phyloP scores from a whole-genome alignment of 176 grass and related monocot species.

The Secale cereale region DNA sequence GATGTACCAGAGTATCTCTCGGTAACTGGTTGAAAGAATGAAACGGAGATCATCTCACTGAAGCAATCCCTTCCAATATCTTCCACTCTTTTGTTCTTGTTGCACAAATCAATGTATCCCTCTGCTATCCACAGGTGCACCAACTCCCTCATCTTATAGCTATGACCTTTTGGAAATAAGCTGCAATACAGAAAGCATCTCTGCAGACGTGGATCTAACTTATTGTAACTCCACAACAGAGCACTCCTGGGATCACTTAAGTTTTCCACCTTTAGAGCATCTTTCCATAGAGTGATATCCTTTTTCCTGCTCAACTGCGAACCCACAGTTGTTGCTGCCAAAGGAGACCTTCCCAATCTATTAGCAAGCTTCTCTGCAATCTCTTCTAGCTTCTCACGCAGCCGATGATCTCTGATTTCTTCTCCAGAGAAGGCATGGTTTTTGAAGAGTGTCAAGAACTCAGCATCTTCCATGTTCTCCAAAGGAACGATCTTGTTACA shows the following conservation, averaged over 20 bases:
- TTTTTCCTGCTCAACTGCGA: neutral
- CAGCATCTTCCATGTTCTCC: neutral
- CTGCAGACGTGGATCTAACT: neutral
- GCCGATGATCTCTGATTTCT: neutral
- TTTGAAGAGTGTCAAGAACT: conserved; percentile 7
- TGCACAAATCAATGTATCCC: neutral
- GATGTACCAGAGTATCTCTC: too few species aligned
- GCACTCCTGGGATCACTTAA: neutral
- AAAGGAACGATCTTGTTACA: neutral
- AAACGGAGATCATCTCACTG: neutral
- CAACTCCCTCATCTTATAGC: neutral
- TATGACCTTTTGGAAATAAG: conserved; percentile 1
- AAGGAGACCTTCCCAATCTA: conserved; percentile 4
- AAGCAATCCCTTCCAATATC: neutral
- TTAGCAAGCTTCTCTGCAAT: neutral
- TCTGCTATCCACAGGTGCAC: neutral
- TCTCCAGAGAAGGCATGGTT: neutral
- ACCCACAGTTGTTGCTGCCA: conserved; percentile 11
- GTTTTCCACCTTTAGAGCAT: neutral
- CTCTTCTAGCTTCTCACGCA: too few species aligned
- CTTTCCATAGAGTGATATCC: neutral
- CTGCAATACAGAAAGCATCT: neutral
- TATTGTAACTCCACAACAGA: conserved; percentile 22
- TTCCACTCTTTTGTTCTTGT: neutral
- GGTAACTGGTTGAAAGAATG: neutral